Percentiles rank a stretch among this genome's conserved stretches.
Conservation (phyloP, 2,329 filamentous ascomycete species). For the Blastomyces parvus region DNA sequence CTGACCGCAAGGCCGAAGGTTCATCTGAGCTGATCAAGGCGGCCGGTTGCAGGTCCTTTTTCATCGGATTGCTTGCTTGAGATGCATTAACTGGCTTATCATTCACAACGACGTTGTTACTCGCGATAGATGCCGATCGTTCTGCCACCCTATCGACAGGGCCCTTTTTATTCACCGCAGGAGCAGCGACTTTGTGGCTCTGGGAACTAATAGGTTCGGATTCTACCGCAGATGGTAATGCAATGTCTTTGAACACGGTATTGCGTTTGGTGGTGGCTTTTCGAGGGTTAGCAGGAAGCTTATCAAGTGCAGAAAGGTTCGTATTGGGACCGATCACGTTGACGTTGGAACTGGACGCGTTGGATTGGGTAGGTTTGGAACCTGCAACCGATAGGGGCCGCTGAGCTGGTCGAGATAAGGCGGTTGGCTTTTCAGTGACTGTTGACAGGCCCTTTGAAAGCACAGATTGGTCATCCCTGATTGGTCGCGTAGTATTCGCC, state of each 20-base stretch:
- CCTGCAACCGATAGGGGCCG: constrained; percentile 41
- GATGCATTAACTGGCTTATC: constrained; percentile 9
- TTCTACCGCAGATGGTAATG: constrained; percentile 28
- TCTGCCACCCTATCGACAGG: background rate
- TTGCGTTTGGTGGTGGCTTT: constrained; percentile 46
- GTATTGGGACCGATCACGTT: constrained; percentile 22
- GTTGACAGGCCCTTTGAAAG: constrained; percentile 38
- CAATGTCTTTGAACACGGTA: constrained; percentile 46
- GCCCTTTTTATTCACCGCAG: constrained; percentile 3
- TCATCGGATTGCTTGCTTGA: constrained; percentile 10
- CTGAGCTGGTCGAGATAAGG: constrained; percentile 52
- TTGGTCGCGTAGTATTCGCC: constrained; percentile 29
- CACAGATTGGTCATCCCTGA: constrained; percentile 50
- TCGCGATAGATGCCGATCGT: background rate
- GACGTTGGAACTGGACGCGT: constrained; percentile 25
- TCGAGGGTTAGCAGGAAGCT: constrained; percentile 28
- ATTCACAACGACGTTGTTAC: background rate
- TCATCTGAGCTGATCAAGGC: constrained; percentile 15
- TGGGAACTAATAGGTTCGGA: constrained; percentile 25
- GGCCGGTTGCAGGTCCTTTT: constrained; percentile 10
- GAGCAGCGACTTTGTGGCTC: constrained; percentile 16
- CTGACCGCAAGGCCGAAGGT: constrained; percentile 18
- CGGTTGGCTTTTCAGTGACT: constrained; percentile 30
- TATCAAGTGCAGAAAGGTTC: constrained; percentile 23
- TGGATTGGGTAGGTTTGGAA: constrained; percentile 32